Conservation (phyloP, 208 protist species). For the Acanthamoeba divionensis region DNA sequence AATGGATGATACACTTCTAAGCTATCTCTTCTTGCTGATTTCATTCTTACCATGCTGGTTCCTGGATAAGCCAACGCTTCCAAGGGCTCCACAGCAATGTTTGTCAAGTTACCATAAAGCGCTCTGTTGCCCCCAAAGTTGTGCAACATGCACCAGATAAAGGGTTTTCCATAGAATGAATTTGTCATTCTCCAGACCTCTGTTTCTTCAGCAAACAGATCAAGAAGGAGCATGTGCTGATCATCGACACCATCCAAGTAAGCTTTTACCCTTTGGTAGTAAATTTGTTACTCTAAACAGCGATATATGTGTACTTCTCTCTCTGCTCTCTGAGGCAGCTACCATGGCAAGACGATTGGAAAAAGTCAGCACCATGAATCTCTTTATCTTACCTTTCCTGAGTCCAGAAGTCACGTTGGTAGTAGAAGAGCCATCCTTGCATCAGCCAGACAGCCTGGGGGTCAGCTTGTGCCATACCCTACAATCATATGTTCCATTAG, state of each 20-base stretch:
- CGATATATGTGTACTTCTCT: too few relatives aligned
- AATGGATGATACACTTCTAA: too few relatives aligned
- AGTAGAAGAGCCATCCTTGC: slow-evolving; percentile 77
- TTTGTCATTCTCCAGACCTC: slow-evolving; percentile 62
- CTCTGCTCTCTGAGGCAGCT: too few relatives aligned
- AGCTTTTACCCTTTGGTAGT: too few relatives aligned
- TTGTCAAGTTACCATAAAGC: slow-evolving; percentile 66
- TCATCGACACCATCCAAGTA: slow-evolving; percentile 70
- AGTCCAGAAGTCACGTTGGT: background rate
- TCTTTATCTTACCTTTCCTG: too few relatives aligned
- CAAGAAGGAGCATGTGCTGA: slow-evolving; percentile 73
- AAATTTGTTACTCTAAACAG: too few relatives aligned
- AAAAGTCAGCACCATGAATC: too few relatives aligned
- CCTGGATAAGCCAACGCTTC: background rate
- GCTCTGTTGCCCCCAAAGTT: slow-evolving; percentile 77
- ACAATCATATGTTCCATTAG: background rate
- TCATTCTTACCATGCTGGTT: slow-evolving; percentile 61
- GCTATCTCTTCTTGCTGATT: too few relatives aligned
- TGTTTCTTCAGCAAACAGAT: slow-evolving; percentile 71
- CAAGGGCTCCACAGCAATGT: slow-evolving; percentile 57
- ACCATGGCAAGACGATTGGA: too few relatives aligned
- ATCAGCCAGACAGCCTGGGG: slow-evolving; percentile 79
- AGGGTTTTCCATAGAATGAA: slow-evolving; percentile 78
- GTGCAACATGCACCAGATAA: slow-evolving; percentile 81
- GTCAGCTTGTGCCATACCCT: slow-evolving; percentile 60